Conservation (phyloP, 805 yeast genomes). For the Metschnikowia picachoensis region DNA sequence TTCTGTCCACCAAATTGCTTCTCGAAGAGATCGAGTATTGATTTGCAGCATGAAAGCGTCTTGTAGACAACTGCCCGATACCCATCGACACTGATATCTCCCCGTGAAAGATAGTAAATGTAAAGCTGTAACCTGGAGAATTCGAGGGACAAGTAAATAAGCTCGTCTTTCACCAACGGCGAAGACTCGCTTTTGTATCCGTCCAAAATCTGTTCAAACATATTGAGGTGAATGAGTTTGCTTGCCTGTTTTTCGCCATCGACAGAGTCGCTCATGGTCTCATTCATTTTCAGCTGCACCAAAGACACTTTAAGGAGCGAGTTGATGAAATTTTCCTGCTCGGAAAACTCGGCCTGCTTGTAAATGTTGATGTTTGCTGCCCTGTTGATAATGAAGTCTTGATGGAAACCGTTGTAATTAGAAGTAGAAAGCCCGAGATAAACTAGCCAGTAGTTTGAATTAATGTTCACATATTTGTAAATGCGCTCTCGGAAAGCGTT, state of each 20-base stretch:
- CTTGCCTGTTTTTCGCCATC: conserved; percentile 25
- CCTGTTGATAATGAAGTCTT: conserved; percentile 37
- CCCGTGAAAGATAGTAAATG: conserved; percentile 30
- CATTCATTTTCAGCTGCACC: conserved; percentile 38
- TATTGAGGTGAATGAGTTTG: conserved; percentile 36
- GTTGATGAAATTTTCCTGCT: conserved; percentile 22
- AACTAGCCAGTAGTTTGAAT: conserved; percentile 42
- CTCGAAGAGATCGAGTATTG: conserved; percentile 25
- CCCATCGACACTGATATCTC: conserved; percentile 23
- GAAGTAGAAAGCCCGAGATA: conserved; percentile 35
- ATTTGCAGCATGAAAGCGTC: conserved; percentile 26
- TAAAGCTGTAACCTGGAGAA: conserved; percentile 37
- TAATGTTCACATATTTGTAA: conserved; percentile 40
- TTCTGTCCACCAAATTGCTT: conserved; percentile 18
- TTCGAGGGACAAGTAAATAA: conserved; percentile 32
- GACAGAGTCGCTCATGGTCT: conserved; percentile 32
- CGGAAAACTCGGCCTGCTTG: conserved; percentile 11
- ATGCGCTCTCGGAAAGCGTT: conserved; percentile 37
- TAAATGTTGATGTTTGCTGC: conserved; percentile 27
- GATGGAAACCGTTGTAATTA: conserved; percentile 22
- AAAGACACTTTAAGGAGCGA: conserved; percentile 29
- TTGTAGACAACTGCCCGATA: conserved; percentile 28
- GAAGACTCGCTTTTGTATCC: conserved; percentile 23
- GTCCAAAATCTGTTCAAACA: conserved; percentile 40
- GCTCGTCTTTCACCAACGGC: conserved; percentile 18